Evolutionary conservation across 2,329 filamentous ascomycete species (phyloP), one percentile per base, ranked within the genome.

Genomic region (Madurella mycetomatis): DNA sequence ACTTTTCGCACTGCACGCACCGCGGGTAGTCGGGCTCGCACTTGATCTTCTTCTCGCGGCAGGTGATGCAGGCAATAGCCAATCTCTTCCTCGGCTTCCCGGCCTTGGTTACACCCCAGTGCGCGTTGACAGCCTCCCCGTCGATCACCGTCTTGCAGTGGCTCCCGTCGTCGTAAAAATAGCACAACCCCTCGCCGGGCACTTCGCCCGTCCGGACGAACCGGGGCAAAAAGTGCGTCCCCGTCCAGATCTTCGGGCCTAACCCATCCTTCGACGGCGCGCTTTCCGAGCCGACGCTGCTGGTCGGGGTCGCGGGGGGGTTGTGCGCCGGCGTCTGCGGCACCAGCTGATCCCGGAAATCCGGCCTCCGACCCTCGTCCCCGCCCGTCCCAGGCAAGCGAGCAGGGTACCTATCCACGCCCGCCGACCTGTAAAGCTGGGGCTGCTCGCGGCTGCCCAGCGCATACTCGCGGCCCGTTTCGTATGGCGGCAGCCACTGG

Each of bases 11-110:
- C 72, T 96, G 91, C 51, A 92, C 82, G 64, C 92, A 96, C 62
- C 90, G 90, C 40, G 88, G 88, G 60, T 84, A 87, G 63, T 92
- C 90, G 1, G 91, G 92, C 61, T 96, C 90, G 66, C 92, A 96
- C 71, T 95, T 96, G 74, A 96, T 95, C 78, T 96, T 96, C 83
- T 96, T 96, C 73, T 96, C 91, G 48, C 92, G 83, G 69, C 92
- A 96, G 12, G 90, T 94, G 55, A 95, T 80, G 67, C 92, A 96
- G n/a, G 90, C 90, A 68, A 95, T 91, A 19, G 92, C 91, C 53
- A 96, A 78, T 53, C 92, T 81, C 74, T 96, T 96, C 62, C 92
- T 83, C 46, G 92, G 91, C 73, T 95, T 96, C 13, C 92, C 92
- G 2, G 92, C 91, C 72, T 96, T 96, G 37, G 92, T 96, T 9